These are phyloP conservation scores for maize (Zea mays) DNA, from an alignment of 176 grass and related monocot genomes.

Conservation along the genomic window Zm-B73-REFERENCE-NAM-5.0 NC_050100.1:11472001-11472500, in stretches of 20 bases:
- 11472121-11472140: conserved; percentile 8
- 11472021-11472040: conserved; percentile 31
- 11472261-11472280: conserved; percentile 69
- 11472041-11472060: conserved; percentile 9
- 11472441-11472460: too few species aligned
- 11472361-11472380: too few species aligned
- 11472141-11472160: conserved; percentile 33
- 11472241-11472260: conserved; percentile 73
- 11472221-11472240: conserved; percentile 67
- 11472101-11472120: conserved; percentile 10
- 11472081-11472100: background rate
- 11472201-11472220: conserved; percentile 75
- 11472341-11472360: too few species aligned
- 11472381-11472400: too few species aligned
- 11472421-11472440: too few species aligned
- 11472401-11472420: too few species aligned
- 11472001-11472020: conserved; percentile 4
- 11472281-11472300: conserved; percentile 24
- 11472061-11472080: background rate
- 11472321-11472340: too few species aligned
- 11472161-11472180: conserved; percentile 30
- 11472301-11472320: conserved; percentile 6
- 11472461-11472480: too few species aligned
- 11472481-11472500: too few species aligned
- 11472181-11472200: conserved; percentile 38